Evolutionary conservation across 148 eudicot species (phyloP).

Genomic region (Amaranthus palmeri): DNA sequence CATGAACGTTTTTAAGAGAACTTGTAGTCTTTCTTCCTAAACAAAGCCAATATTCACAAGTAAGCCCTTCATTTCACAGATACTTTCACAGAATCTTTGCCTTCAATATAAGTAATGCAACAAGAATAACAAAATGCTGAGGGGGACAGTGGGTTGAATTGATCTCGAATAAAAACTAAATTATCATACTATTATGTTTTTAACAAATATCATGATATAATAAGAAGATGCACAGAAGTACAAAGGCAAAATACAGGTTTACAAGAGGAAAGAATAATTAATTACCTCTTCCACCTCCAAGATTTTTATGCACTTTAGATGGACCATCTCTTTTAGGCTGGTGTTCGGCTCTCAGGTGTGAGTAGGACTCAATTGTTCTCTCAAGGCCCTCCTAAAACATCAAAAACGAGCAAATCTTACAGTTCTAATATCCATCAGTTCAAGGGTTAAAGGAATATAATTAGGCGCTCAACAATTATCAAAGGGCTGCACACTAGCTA

Average conservation of each 20-base stretch:
- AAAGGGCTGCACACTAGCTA: too few relatives aligned
- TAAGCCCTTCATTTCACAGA: too few relatives aligned
- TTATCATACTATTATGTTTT: background rate
- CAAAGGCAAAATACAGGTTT: background rate
- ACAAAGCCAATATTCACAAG: too few relatives aligned
- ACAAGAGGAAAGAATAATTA: background rate
- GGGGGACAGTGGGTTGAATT: too few relatives aligned
- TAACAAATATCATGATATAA: background rate
- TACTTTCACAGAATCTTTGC: too few relatives aligned
- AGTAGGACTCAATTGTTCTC: slow-evolving; percentile 89
- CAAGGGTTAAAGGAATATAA: too few relatives aligned
- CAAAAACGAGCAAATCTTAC: background rate
- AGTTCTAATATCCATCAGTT: background rate
- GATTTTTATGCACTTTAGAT: slow-evolving; percentile 60
- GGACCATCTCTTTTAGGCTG: slow-evolving; percentile 58
- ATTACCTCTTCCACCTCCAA: slow-evolving; percentile 77
- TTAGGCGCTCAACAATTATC: too few relatives aligned
- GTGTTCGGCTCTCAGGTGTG: slow-evolving; percentile 70
- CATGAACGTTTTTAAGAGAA: too few relatives aligned
- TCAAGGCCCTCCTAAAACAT: slow-evolving; percentile 76
- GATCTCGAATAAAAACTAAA: background rate
- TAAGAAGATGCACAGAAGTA: background rate
- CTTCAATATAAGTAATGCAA: too few relatives aligned
- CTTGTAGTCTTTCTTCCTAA: too few relatives aligned
- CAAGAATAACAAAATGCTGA: too few relatives aligned